phyloP scores from a whole-genome alignment of 768 basidiomycete species.

The Galerina sulciceps region DNA sequence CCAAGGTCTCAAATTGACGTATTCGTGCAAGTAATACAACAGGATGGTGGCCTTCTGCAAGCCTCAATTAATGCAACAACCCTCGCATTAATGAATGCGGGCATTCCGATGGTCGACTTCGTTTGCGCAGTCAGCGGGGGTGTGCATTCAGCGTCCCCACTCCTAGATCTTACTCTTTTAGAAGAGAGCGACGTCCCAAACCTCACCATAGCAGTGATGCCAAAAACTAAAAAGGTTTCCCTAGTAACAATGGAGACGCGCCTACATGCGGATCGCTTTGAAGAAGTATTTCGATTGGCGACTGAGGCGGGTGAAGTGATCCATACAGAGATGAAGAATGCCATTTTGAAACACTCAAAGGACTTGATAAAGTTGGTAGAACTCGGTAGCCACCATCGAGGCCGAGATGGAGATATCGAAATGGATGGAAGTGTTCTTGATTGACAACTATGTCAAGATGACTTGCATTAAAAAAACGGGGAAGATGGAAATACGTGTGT shows the following conservation, averaged over 20 bases:
- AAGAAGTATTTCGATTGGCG: constrained; percentile 83
- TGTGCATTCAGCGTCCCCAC: constrained; percentile 76
- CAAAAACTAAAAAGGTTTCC: constrained; percentile 82
- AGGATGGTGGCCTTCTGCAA: constrained; percentile 91
- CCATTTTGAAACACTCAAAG: constrained; percentile 66
- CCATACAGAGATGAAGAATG: constrained; percentile 81
- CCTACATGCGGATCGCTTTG: constrained; percentile 91
- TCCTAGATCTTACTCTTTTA: constrained; percentile 86
- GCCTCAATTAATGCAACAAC: constrained; percentile 96
- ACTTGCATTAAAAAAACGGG: neutral
- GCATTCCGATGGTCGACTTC: constrained; percentile 90
- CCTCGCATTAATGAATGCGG: constrained; percentile 87
- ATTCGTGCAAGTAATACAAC: constrained; percentile 89
- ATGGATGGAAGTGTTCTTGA: constrained; percentile 33
- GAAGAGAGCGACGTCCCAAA: constrained; percentile 93
- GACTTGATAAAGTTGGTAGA: constrained; percentile 68
- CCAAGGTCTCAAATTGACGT: constrained; percentile 96
- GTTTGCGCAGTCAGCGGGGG: constrained; percentile 90
- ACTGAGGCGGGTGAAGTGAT: constrained; percentile 78
- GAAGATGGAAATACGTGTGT: neutral
- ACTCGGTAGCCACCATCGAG: constrained; percentile 31
- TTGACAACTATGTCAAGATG: constrained; percentile 18
- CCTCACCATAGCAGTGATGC: constrained; percentile 88
- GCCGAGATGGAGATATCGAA: constrained; percentile 41
- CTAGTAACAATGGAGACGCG: constrained; percentile 93